Base-by-base conservation (phyloP, 208 protist genomes). In the Herpetomonas tarakana region DNA sequence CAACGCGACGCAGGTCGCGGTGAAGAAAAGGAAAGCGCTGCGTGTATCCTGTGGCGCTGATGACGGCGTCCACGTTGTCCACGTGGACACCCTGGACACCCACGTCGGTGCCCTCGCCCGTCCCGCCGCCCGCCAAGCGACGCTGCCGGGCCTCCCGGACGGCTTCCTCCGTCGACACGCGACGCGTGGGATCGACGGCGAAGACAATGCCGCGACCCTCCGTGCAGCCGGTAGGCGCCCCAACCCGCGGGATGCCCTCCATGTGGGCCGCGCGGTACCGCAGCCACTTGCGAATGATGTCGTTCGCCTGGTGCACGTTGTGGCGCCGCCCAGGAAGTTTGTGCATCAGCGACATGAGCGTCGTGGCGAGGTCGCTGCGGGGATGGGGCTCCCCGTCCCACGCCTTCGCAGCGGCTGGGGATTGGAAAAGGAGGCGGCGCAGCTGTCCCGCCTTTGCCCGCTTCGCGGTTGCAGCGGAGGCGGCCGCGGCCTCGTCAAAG, bases 41-140 rank as follows among this genome's bases (percentile, higher is more conserved):
- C 2, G 58, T 76, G 74, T 84, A 96, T 1, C 89, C 89, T 1
- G 89, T 96, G 4, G 86, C 89, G 50, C 65, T 89, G 55, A 96
- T 78, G 19, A 96, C 76, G 11, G 77, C 77, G 69, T 92, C 89
- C 4, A 96, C 60, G 35, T 80, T 57, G 53, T 91, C 79, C 14
- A 93, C n/a, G 52, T 93, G 82, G 4, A 74, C 63, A 12, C 71
- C 81, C 3, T 65, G 18, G 6, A 12, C 12, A 28, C 18, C 38
- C 30, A 30, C 18, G 1, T 44, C 56, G 18, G 27, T 22, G 39
- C 19, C 22, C 26, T 16, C n/a, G 30, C 18, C 31, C 24, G n/a
- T 14, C 7, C 54, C 49, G 1, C 19, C 62, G 1, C 50, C 51
- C 9, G 38, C 18, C 18, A 29, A 12, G 27, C 47, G 22, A 1